Evolutionary conservation across 2,329 filamentous ascomycete species (phyloP).

Genomic region (Mycogone perniciosa): DNA sequence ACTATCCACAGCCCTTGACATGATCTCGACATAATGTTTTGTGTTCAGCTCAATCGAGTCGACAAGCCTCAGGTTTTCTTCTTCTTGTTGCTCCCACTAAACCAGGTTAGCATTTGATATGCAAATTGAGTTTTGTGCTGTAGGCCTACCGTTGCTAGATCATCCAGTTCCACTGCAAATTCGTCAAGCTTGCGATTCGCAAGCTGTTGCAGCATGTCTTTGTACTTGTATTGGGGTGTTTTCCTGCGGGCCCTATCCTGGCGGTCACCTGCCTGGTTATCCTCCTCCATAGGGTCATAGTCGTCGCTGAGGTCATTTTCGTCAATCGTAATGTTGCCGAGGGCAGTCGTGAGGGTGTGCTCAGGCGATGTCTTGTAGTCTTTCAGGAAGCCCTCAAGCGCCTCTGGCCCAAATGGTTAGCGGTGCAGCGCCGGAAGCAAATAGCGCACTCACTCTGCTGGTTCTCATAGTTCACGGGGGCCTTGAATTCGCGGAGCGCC

Average conservation of each 20-base stretch:
- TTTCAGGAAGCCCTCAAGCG: conserved; percentile 81
- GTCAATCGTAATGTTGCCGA: conserved; percentile 79
- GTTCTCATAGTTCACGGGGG: conserved; percentile 78
- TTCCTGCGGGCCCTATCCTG: conserved; percentile 43
- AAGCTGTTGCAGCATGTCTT: conserved; percentile 77
- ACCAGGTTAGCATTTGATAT: conserved; percentile 1
- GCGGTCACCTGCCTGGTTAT: conserved; percentile 52
- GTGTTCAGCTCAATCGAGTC: conserved; percentile 85
- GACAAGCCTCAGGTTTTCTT: conserved; percentile 66
- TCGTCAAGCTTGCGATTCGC: conserved; percentile 73
- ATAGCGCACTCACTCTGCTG: conserved; percentile 63
- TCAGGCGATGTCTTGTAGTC: conserved; percentile 77
- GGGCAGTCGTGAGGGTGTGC: conserved; percentile 68
- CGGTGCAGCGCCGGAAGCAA: neutral
- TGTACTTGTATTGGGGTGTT: conserved; percentile 75
- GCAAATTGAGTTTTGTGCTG: conserved; percentile 15
- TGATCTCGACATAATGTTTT: conserved; percentile 88
- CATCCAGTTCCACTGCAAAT: conserved; percentile 82
- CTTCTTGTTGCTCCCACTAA: conserved; percentile 68
- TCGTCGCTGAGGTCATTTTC: conserved; percentile 84
- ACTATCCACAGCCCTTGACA: conserved; percentile 82
- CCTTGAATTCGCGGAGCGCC: conserved; percentile 76
- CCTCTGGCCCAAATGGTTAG: conserved; percentile 44
- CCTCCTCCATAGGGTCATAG: conserved; percentile 87
- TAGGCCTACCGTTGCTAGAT: conserved; percentile 61